Evolutionary conservation across 2,329 filamentous ascomycete species (phyloP), one percentile per base, ranked within the genome.

Genomic region (Diaporthe sp.): DNA sequence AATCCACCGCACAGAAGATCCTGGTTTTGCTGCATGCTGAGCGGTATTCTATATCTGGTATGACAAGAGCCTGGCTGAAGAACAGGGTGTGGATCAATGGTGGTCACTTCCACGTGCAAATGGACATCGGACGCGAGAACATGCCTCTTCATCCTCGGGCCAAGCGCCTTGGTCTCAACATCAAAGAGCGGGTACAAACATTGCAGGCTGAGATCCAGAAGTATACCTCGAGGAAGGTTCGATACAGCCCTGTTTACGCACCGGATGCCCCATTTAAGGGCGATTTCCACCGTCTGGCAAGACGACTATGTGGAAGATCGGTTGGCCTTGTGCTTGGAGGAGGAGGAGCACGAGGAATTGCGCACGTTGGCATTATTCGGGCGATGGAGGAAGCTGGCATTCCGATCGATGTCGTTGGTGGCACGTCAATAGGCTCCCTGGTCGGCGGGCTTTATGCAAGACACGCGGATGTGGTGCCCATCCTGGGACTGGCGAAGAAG

Each of bases 81-180:
- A 98, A 98, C 81, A 93, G 97, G 1, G 92, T 98, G 77, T 99
- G 97, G 97, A 97, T 99, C 84, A 99, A 98, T 79, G 97, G 97
- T 22, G 96, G 96, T 7, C 97, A 99, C 82, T 97, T 98, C 81
- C 97, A 99, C 80, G 94, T 99, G 17, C 97, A 99, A 81, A 98
- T 99, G 97, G 90, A 94, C 0, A 96, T 97, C 83, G 91, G 93
- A 53, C 89, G 93, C 4, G 93, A 94, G 61, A 87, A 93, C 1
- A 93, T 98, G 78, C 94, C 95, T 3, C 91, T 94, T 0, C 93
- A 95, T 80, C 90, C 93, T 28, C 92, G 92, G 20, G 90, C 91
- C 1, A 95, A 95, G 79, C 93, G 94, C 71, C 93, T 98, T 22
- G 95, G 96, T 0, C 94, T 94, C 6, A 95, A 93, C 0, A 86